Evolutionary conservation across 116 monocot species (phyloP).

Genomic region (Phalaenopsis hybrid): DNA sequence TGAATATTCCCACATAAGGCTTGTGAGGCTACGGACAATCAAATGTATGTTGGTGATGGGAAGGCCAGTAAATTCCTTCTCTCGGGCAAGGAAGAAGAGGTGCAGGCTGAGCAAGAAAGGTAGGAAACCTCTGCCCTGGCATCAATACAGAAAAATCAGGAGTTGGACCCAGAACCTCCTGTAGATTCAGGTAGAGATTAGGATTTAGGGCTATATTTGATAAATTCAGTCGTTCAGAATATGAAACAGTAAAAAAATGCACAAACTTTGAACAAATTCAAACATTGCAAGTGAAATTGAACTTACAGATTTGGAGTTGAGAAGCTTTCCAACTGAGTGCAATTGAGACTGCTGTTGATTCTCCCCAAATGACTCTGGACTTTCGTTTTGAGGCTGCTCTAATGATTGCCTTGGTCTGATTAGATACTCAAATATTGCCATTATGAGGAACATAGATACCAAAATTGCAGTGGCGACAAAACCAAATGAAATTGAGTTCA

Average conservation of each 20-base stretch:
- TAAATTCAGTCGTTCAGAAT: too few relatives aligned
- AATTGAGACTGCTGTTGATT: slow-evolving; percentile 5
- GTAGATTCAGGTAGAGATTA: background rate
- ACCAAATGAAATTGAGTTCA: slow-evolving; percentile 63
- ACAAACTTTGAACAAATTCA: too few relatives aligned
- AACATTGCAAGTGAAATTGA: background rate
- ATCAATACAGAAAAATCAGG: slow-evolving; percentile 40
- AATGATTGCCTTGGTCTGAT: slow-evolving; percentile 27
- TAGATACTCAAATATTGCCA: slow-evolving; percentile 64
- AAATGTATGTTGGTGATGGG: slow-evolving; percentile 25
- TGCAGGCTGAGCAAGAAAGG: slow-evolving; percentile 51
- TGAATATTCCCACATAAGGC: background rate
- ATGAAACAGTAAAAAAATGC: too few relatives aligned
- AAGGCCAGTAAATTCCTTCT: slow-evolving; percentile 49
- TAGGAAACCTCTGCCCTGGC: slow-evolving; percentile 49
- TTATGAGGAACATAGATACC: slow-evolving; percentile 63
- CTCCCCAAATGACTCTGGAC: background rate
- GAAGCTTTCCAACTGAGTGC: slow-evolving; percentile 17
- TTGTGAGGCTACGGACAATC: slow-evolving; percentile 8
- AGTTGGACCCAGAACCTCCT: slow-evolving; percentile 11
- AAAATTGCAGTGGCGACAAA: slow-evolving; percentile 65
- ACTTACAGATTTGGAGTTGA: slow-evolving; percentile 29
- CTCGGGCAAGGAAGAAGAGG: slow-evolving; percentile 47
- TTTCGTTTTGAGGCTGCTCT: background rate
- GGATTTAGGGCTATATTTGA: background rate